These are phyloP conservation scores for Argentina anserina DNA, from an alignment of 306 rosid genomes.

Conservation along the genomic window DNA sequence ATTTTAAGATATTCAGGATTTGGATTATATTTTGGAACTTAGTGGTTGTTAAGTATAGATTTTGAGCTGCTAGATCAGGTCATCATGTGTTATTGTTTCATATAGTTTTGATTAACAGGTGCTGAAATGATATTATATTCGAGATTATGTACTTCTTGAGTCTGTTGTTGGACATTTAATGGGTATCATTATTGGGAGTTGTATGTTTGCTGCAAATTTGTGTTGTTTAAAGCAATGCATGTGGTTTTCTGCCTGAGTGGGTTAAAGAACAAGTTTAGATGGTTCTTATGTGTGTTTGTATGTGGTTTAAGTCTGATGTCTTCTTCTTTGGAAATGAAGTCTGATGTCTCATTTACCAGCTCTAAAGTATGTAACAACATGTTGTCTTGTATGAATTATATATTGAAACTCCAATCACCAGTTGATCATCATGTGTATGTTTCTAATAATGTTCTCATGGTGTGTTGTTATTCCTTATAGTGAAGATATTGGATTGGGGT, in stretches of 20 bases:
- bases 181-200: neutral
- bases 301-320: neutral
- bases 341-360: neutral
- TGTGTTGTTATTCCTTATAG: conserved; percentile 30
- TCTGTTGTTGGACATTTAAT: neutral
- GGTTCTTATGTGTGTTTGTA: neutral
- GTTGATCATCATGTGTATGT: conserved; percentile 5
- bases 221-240: neutral
- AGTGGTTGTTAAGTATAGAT: neutral
- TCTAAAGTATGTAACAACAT: neutral
- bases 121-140: neutral
- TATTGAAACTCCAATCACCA: neutral
- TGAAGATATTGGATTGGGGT: conserved; percentile 56
- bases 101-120: neutral
- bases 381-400: neutral
- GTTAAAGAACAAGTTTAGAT: neutral
- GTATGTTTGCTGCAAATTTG: neutral
- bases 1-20: neutral
- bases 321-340: too few species aligned
- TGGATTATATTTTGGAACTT: neutral
- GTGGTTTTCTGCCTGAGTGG: neutral
- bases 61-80: conserved; percentile 3
- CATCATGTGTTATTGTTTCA: neutral
- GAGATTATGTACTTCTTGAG: neutral
- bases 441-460: neutral